Base-by-base conservation (phyloP, 805 yeast species). In the Candida stauntonica region DNA sequence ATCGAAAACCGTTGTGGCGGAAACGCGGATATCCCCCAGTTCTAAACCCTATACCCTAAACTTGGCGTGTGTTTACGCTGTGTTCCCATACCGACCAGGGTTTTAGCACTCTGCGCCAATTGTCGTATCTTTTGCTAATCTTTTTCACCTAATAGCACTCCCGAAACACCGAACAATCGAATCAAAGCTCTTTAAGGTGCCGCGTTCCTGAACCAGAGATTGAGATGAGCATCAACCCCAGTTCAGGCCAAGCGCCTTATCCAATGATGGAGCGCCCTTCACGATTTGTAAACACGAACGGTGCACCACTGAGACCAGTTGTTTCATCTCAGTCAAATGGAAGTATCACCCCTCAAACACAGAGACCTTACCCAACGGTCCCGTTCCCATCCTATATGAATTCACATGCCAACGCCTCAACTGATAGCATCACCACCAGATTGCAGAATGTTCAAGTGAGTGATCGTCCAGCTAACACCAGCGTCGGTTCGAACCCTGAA, bases 361-460 rank as follows among this genome's bases (percentile, higher is more conserved):
- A 29, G 17, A 24, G 30, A 17, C 44, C 41, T 4, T 41, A 41
- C 17, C 44, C 41, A 2, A 16, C 23, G 13, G 41, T 38, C 3
- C 41, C 41, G 12, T 41, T 32, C 26, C 44, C 41, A 9, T 14
- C 33, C 7, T 41, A 36, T n/a, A 26, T 30, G 20, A 14, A 24
- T 5, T 8, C 36, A 5, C 35, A 29, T 19, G 13, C 15, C 5
- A 40, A 33, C n/a, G 33, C 33, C 11, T 41, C 44, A 4, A 41
- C 44, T 5, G 44, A 41, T 21, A 36, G 41, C 13, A 41, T 41
- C 41, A 41, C 44, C 1, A 14, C 38, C 4, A 33, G 44, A 4
- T 27, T 41, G 5, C 41, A 36, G 17, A 26, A 26, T 9, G 38
- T 31, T 15, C 26, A 33, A 16, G 17, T 41, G 4, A 29, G 36